Base-by-base conservation (phyloP, 768 basidiomycete genomes). In the Suillus subaureus region DNA sequence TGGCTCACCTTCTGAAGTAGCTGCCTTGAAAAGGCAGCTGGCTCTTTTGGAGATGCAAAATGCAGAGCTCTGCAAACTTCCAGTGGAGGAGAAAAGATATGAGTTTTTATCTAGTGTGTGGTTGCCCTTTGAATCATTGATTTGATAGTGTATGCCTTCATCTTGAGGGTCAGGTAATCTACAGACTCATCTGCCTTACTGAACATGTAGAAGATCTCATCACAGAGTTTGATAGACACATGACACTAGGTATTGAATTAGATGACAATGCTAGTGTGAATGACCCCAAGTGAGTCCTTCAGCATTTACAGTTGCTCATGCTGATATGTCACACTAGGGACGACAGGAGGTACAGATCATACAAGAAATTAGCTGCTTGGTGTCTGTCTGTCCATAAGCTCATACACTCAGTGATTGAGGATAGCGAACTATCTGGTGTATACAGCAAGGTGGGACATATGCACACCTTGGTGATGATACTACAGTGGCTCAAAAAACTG, bases 21-120 rank as follows among this genome's bases (percentile, higher is more conserved):
- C 23, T 28, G 26, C 54, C 16, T 51, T 69, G 47, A 67, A 65
- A 28, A 33, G 62, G 8, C 49, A n/a, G 15, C 65, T 69, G 4
- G 55, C 62, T 13, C 3, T 49, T 8, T 57, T 70, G 4, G 55
- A 70, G 42, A 39, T 49, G 3, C 62, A 70, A 31, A 69, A 70
- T 33, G 40, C 42, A 0, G 23, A 33, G 0, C 64, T 69, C 3
- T 13, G 6, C 47, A 49, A 49, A 49, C 47, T 5, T 0, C 51
- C 6, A 47, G 23, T 7, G 13, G 23, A 26, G 15, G 47, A 18
- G 37, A 11, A 2, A 61, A 61, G 26, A 23, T 18, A 12, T 62
- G 45, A 0, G 61, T 49, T 1, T 12, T 13, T 6, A 13, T 49
- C 47, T 13, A 15, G 47, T 15, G 13, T 26, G 1, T 5, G 23